Evolutionary conservation across 306 rosid species (phyloP).

Genomic region (Carpinus fangiana): DNA sequence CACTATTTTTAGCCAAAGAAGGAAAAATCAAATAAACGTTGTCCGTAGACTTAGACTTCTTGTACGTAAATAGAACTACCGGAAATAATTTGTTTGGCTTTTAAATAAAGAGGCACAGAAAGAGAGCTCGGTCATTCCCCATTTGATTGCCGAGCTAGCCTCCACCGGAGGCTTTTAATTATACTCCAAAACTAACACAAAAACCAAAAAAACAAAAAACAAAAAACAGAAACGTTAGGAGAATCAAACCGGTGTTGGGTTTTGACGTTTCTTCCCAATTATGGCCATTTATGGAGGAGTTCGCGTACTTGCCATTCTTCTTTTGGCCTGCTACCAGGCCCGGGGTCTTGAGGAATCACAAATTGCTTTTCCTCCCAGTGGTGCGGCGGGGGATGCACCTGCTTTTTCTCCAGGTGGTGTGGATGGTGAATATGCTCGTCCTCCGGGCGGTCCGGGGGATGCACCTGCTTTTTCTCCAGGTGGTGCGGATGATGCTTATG

Average conservation of each 20-base stretch:
- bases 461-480: too few relatives aligned
- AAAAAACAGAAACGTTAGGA: not conserved
- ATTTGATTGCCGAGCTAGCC: slow-evolving; percentile 26
- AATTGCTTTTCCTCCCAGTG: too few relatives aligned
- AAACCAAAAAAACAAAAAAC: too few relatives aligned
- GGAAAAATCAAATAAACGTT: slow-evolving; percentile 15
- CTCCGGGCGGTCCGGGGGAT: too few relatives aligned
- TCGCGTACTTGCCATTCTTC: slow-evolving; percentile 21
- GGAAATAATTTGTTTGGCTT: slow-evolving; percentile 27
- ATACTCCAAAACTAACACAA: too few relatives aligned
- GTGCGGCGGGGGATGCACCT: too few relatives aligned
- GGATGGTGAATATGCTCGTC: too few relatives aligned
- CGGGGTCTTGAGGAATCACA: not conserved
- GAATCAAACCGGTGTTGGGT: not conserved
- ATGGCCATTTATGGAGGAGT: slow-evolving; percentile 47
- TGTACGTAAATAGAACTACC: slow-evolving; percentile 16
- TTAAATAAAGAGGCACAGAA: slow-evolving; percentile 22
- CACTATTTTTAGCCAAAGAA: slow-evolving; percentile 28
- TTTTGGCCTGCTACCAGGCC: slow-evolving; percentile 19
- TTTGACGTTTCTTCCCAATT: slow-evolving; percentile 7
- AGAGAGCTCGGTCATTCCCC: slow-evolving; percentile 24
- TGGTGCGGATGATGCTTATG: too few relatives aligned
- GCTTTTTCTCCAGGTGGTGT: too few relatives aligned
- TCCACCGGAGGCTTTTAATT: slow-evolving; percentile 41
- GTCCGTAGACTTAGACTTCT: slow-evolving; percentile 26